Base-by-base conservation (phyloP, 306 rosid species). In the Leucaena leucocephala region DNA sequence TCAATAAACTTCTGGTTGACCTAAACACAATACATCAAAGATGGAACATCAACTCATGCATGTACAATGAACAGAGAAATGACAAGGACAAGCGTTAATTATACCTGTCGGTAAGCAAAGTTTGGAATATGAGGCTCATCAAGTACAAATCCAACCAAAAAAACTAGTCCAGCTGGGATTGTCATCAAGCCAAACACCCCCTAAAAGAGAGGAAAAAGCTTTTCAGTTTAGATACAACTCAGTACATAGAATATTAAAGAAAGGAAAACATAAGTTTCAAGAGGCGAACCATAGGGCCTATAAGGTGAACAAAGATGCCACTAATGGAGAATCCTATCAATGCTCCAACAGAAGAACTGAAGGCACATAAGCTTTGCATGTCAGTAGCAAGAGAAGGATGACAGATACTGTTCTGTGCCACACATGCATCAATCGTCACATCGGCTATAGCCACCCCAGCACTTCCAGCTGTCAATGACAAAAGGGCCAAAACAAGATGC, bases 361-460 rank as follows among this genome's bases (percentile, higher is more conserved):
- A 84, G 75, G 98, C 98, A 70, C 97, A 92, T 76, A 95, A 87
- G 87, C 98, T 95, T 84, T 95, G 98, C 94, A 95, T 84, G 82
- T 95, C 97, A 62, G 98, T 75, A 16, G 98, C 98, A 58, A 92
- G 91, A 38, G 85, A 82, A 16, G 93, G 96, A 82, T 90, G 94
- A 44, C 77, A 81, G 43, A 84, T 92, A 65, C 98, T 95, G 86
- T 92, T 92, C 80, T 92, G 98, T 52, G 98, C 98, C 72, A 91
- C 96, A 73, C 98, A 95, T 14, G 98, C 98, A 82, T 92, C 98
- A 74, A 95, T 95, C 43, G 98, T 95, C 74, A 95, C 98, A 62
- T 95, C 98, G 36, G 98, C 97, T 81, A 90, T 85, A 54, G 98
- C 98, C 74, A 77, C 95, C 55, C 96, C 97, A 40, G 94, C 94